Conservation (phyloP, 768 basidiomycete species). For the Tulasnella sp. region DNA sequence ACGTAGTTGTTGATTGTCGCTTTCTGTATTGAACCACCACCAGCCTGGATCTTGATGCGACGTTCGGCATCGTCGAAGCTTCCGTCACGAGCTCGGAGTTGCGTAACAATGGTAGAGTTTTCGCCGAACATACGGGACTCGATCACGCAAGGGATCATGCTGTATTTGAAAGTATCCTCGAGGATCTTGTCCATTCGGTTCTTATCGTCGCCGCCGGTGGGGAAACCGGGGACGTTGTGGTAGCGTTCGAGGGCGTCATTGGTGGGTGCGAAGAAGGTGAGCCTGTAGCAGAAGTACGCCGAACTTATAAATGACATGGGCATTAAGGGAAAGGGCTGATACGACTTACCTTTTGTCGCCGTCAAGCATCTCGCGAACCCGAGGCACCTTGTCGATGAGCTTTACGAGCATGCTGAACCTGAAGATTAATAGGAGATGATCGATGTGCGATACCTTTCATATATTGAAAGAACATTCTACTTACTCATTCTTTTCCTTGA, state of each 20-base stretch:
- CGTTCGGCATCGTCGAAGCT: slow-evolving; percentile 2
- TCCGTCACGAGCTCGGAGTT: slow-evolving; percentile 8
- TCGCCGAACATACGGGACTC: background rate
- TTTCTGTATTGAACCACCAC: background rate
- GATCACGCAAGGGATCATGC: slow-evolving; percentile 5
- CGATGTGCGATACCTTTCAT: background rate
- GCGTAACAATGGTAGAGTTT: slow-evolving; percentile 12
- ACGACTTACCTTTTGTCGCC: background rate
- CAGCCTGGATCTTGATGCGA: slow-evolving; percentile 14
- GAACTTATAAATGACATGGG: background rate
- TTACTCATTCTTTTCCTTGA: slow-evolving; percentile 3
- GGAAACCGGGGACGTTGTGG: background rate
- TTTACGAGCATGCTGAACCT: slow-evolving; percentile 16
- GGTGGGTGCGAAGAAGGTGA: slow-evolving; percentile 17
- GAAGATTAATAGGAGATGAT: background rate
- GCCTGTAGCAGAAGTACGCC: background rate
- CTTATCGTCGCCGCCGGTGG: background rate
- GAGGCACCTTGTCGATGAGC: slow-evolving; percentile 9
- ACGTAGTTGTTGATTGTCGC: slow-evolving; percentile 16
- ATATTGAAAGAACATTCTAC: background rate
- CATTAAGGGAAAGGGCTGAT: background rate
- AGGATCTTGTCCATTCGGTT: background rate
- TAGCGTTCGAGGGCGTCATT: slow-evolving; percentile 6
- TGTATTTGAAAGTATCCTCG: slow-evolving; percentile 6
- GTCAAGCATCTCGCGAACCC: slow-evolving; percentile 2